These are phyloP conservation scores for Gossypium sturtianum DNA, from an alignment of 345 rosid genomes.

Conservation along the genomic window DNA sequence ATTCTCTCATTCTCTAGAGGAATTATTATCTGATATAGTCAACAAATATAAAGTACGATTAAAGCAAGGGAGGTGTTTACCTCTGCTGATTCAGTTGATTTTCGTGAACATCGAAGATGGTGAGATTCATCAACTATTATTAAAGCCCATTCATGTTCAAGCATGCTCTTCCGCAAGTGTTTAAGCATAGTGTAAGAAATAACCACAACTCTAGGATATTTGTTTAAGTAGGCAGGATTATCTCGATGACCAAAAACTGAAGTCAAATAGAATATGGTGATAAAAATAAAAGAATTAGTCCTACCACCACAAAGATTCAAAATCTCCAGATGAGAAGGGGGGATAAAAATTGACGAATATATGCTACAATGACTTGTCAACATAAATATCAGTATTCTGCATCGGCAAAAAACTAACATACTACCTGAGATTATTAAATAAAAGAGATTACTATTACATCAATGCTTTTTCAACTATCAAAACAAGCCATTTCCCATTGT, in stretches of 20 bases:
- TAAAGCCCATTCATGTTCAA: constrained; percentile 74
- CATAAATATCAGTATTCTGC: neutral
- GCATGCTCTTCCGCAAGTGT: constrained; percentile 63
- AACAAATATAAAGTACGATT: neutral
- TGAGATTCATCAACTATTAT: constrained; percentile 95
- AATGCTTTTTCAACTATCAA: neutral
- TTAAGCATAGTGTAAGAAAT: constrained; percentile 89
- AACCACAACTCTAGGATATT: constrained; percentile 79
- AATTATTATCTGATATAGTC: neutral
- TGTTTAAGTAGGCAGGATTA: constrained; percentile 62
- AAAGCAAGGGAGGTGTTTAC: constrained; percentile 28
- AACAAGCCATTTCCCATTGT: neutral
- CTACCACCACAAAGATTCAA: neutral
- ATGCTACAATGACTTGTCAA: neutral
- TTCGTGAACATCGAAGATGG: constrained; percentile 74
- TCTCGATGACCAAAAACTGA: constrained; percentile 84
- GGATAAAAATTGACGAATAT: neutral
- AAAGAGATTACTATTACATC: neutral
- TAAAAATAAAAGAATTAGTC: neutral
- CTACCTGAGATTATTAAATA: neutral
- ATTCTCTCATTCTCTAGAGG: constrained; percentile 10
- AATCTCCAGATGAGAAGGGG: neutral
- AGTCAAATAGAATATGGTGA: constrained; percentile 12
- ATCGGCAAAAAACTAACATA: neutral
- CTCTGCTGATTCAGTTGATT: constrained; percentile 66